These are phyloP conservation scores for Tricholoma flavovirens DNA, from an alignment of 768 basidiomycete genomes.

Conservation along the genomic window DNA sequence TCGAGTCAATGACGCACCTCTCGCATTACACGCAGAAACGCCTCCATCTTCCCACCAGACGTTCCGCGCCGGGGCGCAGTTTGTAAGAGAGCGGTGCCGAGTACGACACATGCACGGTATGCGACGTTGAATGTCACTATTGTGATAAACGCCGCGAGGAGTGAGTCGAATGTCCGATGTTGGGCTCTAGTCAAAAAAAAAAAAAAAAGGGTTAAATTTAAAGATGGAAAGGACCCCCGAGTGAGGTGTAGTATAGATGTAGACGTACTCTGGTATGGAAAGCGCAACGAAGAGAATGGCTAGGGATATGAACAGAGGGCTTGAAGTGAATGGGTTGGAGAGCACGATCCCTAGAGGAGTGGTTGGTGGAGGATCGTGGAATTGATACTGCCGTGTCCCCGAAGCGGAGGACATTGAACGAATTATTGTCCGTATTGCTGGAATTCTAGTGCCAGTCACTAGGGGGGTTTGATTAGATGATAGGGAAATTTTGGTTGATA, in stretches of 20 bases:
- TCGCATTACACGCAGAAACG: slow-evolving; percentile 48
- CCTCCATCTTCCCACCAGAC: slow-evolving; percentile 67
- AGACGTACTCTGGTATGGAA: slow-evolving; percentile 52
- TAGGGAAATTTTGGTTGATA: background rate
- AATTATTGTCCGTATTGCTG: slow-evolving; percentile 45
- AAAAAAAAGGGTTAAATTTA: background rate
- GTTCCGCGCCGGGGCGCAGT: slow-evolving; percentile 71
- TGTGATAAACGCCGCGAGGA: slow-evolving; percentile 74
- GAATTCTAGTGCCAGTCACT: slow-evolving; percentile 61
- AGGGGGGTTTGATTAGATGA: slow-evolving; percentile 1
- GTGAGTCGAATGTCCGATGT: slow-evolving; percentile 75
- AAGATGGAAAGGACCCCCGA: no score
- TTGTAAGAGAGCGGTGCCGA: slow-evolving; percentile 84
- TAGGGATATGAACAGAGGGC: slow-evolving; percentile 54
- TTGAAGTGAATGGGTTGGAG: slow-evolving; percentile 70
- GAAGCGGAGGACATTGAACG: slow-evolving; percentile 37
- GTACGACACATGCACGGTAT: slow-evolving; percentile 75
- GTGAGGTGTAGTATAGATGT: background rate
- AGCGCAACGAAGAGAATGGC: slow-evolving; percentile 50
- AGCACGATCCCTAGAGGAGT: slow-evolving; percentile 36
- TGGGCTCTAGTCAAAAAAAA: slow-evolving; percentile 31
- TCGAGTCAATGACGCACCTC: background rate
- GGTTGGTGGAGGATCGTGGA: slow-evolving; percentile 30
- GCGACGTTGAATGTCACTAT: slow-evolving; percentile 77
- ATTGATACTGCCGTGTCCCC: slow-evolving; percentile 14